A percentile compares a stretch with the other conserved stretches of the same genome.
Evolutionary conservation across 768 basidiomycete genomes (phyloP).

Genomic region (Boletus tomentosulus): DNA sequence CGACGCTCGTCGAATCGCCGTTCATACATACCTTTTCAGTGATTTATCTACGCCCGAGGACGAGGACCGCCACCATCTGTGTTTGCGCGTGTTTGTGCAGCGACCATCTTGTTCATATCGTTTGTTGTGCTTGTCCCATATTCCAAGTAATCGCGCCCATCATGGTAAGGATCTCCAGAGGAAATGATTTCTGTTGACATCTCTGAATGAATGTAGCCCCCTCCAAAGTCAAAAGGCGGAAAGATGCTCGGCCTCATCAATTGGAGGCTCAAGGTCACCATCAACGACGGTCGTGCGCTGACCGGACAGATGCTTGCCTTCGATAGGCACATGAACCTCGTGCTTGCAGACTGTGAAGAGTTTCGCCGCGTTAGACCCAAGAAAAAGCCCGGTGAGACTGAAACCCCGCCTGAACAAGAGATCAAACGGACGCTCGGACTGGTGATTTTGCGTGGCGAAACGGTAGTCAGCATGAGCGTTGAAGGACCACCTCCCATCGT

Average conservation of each 20-base stretch:
- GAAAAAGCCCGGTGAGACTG: conserved; percentile 78
- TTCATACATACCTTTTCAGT: no score
- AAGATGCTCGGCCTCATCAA: conserved; percentile 98
- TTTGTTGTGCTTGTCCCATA: conserved; percentile 16
- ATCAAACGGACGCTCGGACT: conserved; percentile 96
- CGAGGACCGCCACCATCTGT: conserved; percentile 5
- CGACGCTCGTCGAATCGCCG: no score
- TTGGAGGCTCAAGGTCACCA: conserved; percentile 94
- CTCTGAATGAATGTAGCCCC: conserved; percentile 52
- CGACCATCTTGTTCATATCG: conserved; percentile 19
- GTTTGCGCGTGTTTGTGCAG: conserved; percentile 35
- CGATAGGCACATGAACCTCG: conserved; percentile 99
- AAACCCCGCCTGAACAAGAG: conserved; percentile 78
- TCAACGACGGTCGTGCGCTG: conserved; percentile 94
- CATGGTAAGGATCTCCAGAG: conserved; percentile 46
- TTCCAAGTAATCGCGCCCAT: conserved; percentile 38
- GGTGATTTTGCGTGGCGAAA: conserved; percentile 94
- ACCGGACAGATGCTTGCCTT: conserved; percentile 99
- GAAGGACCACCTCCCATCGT: conserved; percentile 93
- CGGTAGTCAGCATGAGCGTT: conserved; percentile 90
- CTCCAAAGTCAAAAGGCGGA: conserved; percentile 96
- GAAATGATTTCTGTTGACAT: conserved; percentile 7
- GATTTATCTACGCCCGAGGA: neutral
- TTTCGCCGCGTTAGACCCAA: conserved; percentile 90
- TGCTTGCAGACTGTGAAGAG: conserved; percentile 97